A percentile compares a stretch with the other conserved stretches of the same genome.
phyloP scores from a whole-genome alignment of 306 rosid species.

The Betula pendula region DNA sequence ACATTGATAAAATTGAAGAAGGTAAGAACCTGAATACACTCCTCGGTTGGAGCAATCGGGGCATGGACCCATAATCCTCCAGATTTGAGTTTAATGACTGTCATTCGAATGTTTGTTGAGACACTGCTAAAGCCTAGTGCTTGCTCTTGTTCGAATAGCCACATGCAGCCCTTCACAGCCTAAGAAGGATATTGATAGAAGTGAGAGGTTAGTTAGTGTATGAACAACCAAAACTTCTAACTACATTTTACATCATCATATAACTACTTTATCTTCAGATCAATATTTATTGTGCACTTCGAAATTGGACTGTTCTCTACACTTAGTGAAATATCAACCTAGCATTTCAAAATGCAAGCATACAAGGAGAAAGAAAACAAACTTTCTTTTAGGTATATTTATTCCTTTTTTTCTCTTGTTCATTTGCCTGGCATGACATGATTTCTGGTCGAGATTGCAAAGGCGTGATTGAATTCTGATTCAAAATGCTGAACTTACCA shows the following conservation, averaged over 20 bases:
- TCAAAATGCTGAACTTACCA: too few species aligned
- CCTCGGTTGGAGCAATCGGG: conserved; percentile 96
- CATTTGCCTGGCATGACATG: too few species aligned
- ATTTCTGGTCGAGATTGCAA: too few species aligned
- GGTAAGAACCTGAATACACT: conserved; percentile 80
- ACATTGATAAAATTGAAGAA: conserved; percentile 21
- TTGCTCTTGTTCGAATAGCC: conserved; percentile 98
- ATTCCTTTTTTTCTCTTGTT: too few species aligned
- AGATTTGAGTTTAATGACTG: conserved; percentile 90
- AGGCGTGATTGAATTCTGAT: too few species aligned
- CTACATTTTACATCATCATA: neutral
- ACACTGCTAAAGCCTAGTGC: conserved; percentile 99
- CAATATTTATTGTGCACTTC: neutral
- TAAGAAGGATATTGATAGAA: conserved; percentile 30
- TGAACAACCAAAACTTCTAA: conserved; percentile 23
- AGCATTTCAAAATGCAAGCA: too few species aligned
- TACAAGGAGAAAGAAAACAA: too few species aligned
- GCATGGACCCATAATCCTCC: conserved; percentile 99
- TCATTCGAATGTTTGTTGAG: conserved; percentile 96
- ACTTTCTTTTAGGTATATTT: too few species aligned
- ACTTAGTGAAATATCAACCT: too few species aligned
- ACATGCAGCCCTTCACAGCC: conserved; percentile 84
- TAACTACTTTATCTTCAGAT: neutral
- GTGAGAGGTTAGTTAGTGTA: conserved; percentile 18
- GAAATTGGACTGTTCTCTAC: neutral